Evolutionary conservation across 306 rosid genomes (phyloP), one percentile per base, ranked within the genome.

Genomic region (Lablab purpureus): DNA sequence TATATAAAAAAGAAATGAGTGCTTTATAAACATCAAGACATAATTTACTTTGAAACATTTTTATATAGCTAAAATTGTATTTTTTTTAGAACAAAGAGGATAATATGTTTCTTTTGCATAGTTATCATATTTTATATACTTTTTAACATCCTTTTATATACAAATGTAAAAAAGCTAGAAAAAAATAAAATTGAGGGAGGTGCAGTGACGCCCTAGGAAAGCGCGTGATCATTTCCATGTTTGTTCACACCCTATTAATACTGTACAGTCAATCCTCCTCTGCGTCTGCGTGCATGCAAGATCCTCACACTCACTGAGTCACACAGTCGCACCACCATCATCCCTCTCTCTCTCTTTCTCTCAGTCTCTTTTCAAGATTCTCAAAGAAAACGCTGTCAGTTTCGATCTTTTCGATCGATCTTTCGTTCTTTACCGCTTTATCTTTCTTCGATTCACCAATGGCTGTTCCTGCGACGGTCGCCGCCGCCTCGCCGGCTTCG

Each of bases 401-500:
- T n/a, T 1, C 37, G 2, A 36, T 46, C 19, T 25, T 50, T n/a
- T 50, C 56, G 9, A 77, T 50, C 56, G 9, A 77, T 51, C 69
- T 47, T 11, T 32, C 51, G 2, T 10, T 74, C 41, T 37, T 75
- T 65, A 50, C 50, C 74, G 54, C 14, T 49, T 34, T 25, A 27
- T 54, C 51, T 0, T 6, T 45, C 6, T 12, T 22, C 36, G 49
- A 71, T 32, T 69, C 14, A 51, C 21, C 81, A 80, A 93, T 92
- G 98, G 97, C 87, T 73, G 89, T 77, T 77, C 10, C 90, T 70
- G 81, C 87, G 25, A 37, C 87, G 55, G 85, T 76, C 63, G 72
- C 83, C 74, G 62, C 86, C 36, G 4, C 83, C n/a, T n/a, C n/a
- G 1, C 56, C 84, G 40, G 87, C 88, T 21, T 88, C 97, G 10